A percentile compares a stretch with the other conserved stretches of the same genome.
These are phyloP conservation scores for Draba incana DNA, from an alignment of 345 rosid genomes.

Conservation along the genomic window DNA sequence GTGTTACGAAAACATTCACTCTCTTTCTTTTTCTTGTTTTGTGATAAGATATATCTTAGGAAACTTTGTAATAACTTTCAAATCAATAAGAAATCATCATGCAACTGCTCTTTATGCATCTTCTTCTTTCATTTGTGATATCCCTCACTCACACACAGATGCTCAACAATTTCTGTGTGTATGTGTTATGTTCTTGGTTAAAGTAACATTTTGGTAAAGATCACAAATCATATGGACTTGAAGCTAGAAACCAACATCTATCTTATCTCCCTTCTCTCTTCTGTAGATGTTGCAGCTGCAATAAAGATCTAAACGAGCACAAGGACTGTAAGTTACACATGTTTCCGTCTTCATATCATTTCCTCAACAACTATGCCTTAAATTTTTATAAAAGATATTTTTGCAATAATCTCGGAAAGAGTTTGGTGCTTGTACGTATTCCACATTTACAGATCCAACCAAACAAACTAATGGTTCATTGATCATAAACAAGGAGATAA, in stretches of 20 bases:
- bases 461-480: conserved; percentile 29
- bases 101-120: too few species aligned
- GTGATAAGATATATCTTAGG: too few species aligned
- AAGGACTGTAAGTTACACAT: conserved; percentile 66
- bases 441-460: conserved; percentile 49
- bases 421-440: conserved; percentile 74
- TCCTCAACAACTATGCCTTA: not conserved
- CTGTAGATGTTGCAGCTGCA: conserved; percentile 65
- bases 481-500: conserved; percentile 21
- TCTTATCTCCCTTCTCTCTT: conserved; percentile 21
- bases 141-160: too few species aligned
- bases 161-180: too few species aligned
- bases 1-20: too few species aligned
- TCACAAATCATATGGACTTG: too few species aligned
- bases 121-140: too few species aligned
- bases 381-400: not conserved
- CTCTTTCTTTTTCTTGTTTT: too few species aligned
- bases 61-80: too few species aligned
- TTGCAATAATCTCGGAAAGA: conserved; percentile 48
- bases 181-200: too few species aligned
- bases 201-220: too few species aligned
- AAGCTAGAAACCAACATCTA: not conserved
- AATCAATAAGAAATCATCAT: too few species aligned
- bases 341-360: not conserved
- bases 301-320: conserved; percentile 53